Percentiles rank a stretch among this genome's conserved stretches.
Evolutionary conservation across 2,329 filamentous ascomycete genomes (phyloP).

Genomic region (Cercospora citrullina): DNA sequence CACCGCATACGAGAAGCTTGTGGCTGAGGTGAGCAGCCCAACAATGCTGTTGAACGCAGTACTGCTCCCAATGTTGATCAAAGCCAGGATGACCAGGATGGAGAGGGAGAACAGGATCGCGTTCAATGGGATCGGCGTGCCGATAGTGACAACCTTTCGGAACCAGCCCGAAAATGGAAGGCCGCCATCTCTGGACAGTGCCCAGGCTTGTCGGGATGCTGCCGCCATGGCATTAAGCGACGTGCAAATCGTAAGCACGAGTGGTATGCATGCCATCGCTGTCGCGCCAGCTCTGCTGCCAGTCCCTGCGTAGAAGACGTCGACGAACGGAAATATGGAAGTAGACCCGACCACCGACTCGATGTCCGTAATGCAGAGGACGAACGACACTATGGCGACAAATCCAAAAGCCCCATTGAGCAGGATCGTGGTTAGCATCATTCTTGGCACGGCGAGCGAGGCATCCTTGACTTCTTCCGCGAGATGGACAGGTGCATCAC

Average conservation of each 20-base stretch:
- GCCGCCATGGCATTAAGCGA: slow-evolving; percentile 38
- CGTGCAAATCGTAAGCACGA: slow-evolving; percentile 11
- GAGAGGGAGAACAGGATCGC: slow-evolving; percentile 25
- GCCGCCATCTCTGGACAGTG: slow-evolving; percentile 45
- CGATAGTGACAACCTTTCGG: slow-evolving; percentile 12
- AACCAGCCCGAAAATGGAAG: slow-evolving; percentile 39
- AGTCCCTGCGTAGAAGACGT: slow-evolving; percentile 33
- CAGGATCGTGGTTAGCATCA: slow-evolving; percentile 47
- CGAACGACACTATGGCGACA: slow-evolving; percentile 42
- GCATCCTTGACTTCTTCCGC: slow-evolving; percentile 34
- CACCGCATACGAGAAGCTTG: slow-evolving; percentile 20
- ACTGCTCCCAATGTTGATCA: slow-evolving; percentile 40
- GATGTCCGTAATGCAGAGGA: slow-evolving; percentile 45
- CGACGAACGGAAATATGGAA: slow-evolving; percentile 38
- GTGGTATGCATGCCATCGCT: slow-evolving; percentile 18
- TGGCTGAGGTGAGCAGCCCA: slow-evolving; percentile 32
- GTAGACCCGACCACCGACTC: slow-evolving; percentile 25
- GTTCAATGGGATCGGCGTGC: slow-evolving; percentile 27
- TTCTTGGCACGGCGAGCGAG: slow-evolving; percentile 44
- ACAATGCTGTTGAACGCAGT: slow-evolving; percentile 46
- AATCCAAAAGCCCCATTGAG: slow-evolving; percentile 50
- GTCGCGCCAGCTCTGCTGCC: slow-evolving; percentile 17
- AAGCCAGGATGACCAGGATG: slow-evolving; percentile 30
- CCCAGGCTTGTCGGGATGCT: slow-evolving; percentile 43
- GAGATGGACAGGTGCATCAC: slow-evolving; percentile 25